Evolutionary conservation across 495 filamentous ascomycete genomes (phyloP).

Genomic region (Amorphotheca resinae): DNA sequence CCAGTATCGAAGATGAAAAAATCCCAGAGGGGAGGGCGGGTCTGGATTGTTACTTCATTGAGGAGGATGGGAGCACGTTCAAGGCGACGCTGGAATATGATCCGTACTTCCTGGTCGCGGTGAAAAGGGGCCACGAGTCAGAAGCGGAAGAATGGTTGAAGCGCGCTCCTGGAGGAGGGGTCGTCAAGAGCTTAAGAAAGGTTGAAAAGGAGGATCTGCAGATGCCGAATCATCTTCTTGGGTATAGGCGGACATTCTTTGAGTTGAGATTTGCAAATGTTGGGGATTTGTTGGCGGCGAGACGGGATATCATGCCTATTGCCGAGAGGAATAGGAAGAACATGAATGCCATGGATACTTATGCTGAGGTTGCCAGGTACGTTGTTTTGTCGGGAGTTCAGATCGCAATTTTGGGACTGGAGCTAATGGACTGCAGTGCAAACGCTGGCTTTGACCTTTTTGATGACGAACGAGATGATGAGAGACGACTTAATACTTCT

Average conservation of each 20-base stretch:
- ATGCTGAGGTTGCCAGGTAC: slow-evolving; percentile 87
- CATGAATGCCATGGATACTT: slow-evolving; percentile 93
- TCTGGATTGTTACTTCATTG: slow-evolving; percentile 95
- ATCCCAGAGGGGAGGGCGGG: slow-evolving; percentile 55
- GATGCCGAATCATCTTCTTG: slow-evolving; percentile 92
- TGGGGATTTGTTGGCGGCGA: slow-evolving; percentile 65
- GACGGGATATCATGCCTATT: slow-evolving; percentile 73
- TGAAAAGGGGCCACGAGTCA: slow-evolving; percentile 73
- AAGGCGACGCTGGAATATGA: slow-evolving; percentile 95
- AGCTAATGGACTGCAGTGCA: slow-evolving; percentile 39
- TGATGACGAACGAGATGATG: slow-evolving; percentile 79
- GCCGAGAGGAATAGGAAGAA: slow-evolving; percentile 95
- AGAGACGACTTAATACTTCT: slow-evolving; percentile 65
- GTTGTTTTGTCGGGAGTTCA: slow-evolving; percentile 25
- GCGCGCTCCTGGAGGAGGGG: slow-evolving; percentile 65
- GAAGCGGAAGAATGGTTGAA: slow-evolving; percentile 96
- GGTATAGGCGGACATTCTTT: slow-evolving; percentile 77
- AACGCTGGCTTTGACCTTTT: slow-evolving; percentile 90
- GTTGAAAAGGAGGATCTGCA: slow-evolving; percentile 88
- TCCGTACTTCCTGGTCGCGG: slow-evolving; percentile 89
- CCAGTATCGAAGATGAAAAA: slow-evolving; percentile 73
- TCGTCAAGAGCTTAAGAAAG: slow-evolving; percentile 64
- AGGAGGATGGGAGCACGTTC: slow-evolving; percentile 85
- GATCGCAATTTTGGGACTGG: slow-evolving; percentile 3
- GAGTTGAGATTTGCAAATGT: slow-evolving; percentile 83